Evolutionary conservation across 1,284 basidiomycete genomes (phyloP).

Genomic region (Ganoderma lucidum): DNA sequence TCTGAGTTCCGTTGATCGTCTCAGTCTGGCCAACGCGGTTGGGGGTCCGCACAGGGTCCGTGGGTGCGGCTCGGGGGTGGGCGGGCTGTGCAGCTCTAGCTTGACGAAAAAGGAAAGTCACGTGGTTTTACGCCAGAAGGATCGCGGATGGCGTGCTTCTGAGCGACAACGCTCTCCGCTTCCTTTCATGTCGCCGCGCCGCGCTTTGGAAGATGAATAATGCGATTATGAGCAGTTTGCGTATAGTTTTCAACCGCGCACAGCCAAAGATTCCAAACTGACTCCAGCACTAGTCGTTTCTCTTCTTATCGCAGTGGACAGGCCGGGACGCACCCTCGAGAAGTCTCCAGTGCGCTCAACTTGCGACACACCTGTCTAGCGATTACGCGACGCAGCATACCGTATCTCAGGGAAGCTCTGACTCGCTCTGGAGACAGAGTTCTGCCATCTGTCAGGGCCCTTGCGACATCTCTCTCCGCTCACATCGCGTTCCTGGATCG

Average conservation of each 20-base stretch:
- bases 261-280: background rate
- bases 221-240: background rate
- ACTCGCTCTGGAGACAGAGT: slow-evolving; percentile 11
- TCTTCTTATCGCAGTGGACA: background rate
- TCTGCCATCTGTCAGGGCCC: slow-evolving; percentile 26
- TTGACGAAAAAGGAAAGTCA: slow-evolving; percentile 21
- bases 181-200: slow-evolving; percentile 15
- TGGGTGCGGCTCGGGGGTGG: background rate
- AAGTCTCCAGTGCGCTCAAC: slow-evolving; percentile 6
- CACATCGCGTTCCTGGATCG: slow-evolving; percentile 25
- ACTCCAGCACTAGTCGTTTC: background rate
- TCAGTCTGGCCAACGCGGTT: background rate
- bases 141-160: slow-evolving; percentile 32
- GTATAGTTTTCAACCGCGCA: background rate
- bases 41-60: background rate
- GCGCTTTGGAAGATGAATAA: slow-evolving; percentile 15
- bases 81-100: slow-evolving; percentile 1
- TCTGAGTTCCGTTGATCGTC: background rate
- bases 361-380: slow-evolving; percentile 15
- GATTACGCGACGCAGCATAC: slow-evolving; percentile 15
- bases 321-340: background rate
- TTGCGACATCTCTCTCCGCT: slow-evolving; percentile 30
- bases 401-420: slow-evolving; percentile 19
- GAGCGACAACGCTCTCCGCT: slow-evolving; percentile 25
- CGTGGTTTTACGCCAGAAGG: slow-evolving; percentile 32